Base-by-base conservation (phyloP, 306 rosid genomes). In the Notholithocarpus densiflorus region DNA sequence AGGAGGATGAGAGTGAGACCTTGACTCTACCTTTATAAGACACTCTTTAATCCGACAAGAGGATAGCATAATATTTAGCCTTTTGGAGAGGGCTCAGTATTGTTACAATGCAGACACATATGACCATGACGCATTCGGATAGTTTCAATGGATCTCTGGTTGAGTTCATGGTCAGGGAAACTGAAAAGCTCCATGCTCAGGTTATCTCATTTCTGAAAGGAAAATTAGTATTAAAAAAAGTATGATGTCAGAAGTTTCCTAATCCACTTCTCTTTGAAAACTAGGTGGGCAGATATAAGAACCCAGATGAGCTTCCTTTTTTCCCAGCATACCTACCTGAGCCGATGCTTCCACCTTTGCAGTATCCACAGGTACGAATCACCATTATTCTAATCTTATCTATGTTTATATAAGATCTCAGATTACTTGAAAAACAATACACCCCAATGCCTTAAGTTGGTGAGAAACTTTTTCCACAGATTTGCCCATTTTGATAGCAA, bases 261-360 rank as follows among this genome's bases (percentile, higher is more conserved):
- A 26, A 71, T 68, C 77, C 62, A 20, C 21, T 76, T 75, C 18
- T 17, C 56, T 86, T 66, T 83, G 81, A 64, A 75, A 52, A 68
- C 56, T 55, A 91, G 97, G 90, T 90, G 59, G 97, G 94, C 19
- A 88, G 94, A 79, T 92, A 92, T 84, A 79, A 26, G 73, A 88
- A 89, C 57, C 94, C 94, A 0, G 92, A 89, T 71, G 94, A 92
- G 72, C 90, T 88, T 73, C 85, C 97, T 65, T 92, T 92, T 79
- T 88, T 88, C 80, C 84, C 89, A 27, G 40, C 59, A 1, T 14
- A 59, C 75, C 71, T 88, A 51, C 89, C 92, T 18, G 78, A 83
- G 26, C 89, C 91, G 12, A 40, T 79, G 84, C 85, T 89, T 79
- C 94, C 91, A 66, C 92, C 94, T 19, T 34, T 92, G 81, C 87